phyloP scores from a whole-genome alignment of 148 eudicot genomes.

The Amaranthus palmeri region DNA sequence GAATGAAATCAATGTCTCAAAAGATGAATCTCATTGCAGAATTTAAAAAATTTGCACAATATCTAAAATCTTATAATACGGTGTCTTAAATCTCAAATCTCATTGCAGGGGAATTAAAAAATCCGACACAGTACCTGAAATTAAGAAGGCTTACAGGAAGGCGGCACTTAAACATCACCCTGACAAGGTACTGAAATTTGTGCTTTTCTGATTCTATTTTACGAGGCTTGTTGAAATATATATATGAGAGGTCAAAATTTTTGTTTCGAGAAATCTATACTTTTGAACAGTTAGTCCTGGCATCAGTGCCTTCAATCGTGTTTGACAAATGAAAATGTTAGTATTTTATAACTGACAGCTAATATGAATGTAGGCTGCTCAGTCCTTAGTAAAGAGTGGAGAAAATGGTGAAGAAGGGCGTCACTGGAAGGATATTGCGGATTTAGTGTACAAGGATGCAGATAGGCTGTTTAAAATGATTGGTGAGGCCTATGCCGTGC shows the following conservation, averaged over 20 bases:
- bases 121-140: slow-evolving; percentile 66
- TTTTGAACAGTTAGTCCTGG: neutral
- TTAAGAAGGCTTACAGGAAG: slow-evolving; percentile 89
- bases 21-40: slow-evolving; percentile 33
- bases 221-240: neutral
- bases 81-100: neutral
- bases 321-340: neutral
- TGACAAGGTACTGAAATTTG: slow-evolving; percentile 63
- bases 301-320: neutral
- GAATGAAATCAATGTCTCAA: neutral
- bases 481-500: slow-evolving; percentile 93
- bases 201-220: slow-evolving; percentile 18
- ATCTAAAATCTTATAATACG: slow-evolving; percentile 40
- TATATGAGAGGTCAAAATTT: neutral
- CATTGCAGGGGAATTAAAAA: slow-evolving; percentile 66
- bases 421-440: slow-evolving; percentile 70
- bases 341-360: neutral
- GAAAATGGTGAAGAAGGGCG: slow-evolving; percentile 71
- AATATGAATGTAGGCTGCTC: slow-evolving; percentile 53
- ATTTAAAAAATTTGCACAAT: slow-evolving; percentile 56
- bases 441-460: slow-evolving; percentile 64
- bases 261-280: neutral
- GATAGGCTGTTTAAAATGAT: slow-evolving; percentile 84
- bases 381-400: slow-evolving; percentile 68
- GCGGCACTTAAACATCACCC: slow-evolving; percentile 98